Percentiles rank a stretch among this genome's conserved stretches.
Evolutionary conservation across 306 rosid species (phyloP).

Genomic region (Hippophae tibetana): DNA sequence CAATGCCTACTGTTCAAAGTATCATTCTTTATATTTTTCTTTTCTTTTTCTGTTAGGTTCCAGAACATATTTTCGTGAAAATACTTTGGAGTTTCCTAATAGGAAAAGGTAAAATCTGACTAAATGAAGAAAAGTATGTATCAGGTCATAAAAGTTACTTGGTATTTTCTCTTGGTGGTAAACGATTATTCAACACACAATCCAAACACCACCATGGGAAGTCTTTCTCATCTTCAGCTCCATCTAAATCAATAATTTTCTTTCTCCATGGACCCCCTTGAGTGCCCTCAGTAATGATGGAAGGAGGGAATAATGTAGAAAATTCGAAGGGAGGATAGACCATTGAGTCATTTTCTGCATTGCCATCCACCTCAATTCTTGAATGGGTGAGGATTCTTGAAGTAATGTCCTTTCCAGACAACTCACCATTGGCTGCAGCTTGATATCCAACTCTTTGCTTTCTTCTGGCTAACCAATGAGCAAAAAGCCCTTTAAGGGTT

Average conservation of each 20-base stretch:
- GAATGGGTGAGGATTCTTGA: constrained; percentile 68
- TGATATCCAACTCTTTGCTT: constrained; percentile 67
- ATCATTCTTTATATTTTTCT: too few species aligned
- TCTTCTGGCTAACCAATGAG: constrained; percentile 76
- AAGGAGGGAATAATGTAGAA: constrained; percentile 75
- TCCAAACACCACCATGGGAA: constrained; percentile 97
- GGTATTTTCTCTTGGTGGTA: constrained; percentile 90
- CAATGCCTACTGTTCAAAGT: too few species aligned
- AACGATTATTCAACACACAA: constrained; percentile 72
- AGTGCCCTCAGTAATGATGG: constrained; percentile 84
- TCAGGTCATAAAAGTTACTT: constrained; percentile 47
- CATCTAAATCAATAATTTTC: constrained; percentile 81
- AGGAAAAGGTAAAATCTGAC: neutral
- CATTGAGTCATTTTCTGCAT: constrained; percentile 68
- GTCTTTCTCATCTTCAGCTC: constrained; percentile 90
- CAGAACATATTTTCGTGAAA: too few species aligned
- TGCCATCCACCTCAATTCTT: constrained; percentile 66
- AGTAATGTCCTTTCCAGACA: constrained; percentile 66
- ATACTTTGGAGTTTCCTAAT: neutral
- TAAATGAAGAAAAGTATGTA: constrained; percentile 9
- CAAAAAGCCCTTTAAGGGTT: constrained; percentile 94
- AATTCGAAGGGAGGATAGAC: constrained; percentile 94
- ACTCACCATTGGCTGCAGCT: constrained; percentile 73
- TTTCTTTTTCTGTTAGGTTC: too few species aligned
- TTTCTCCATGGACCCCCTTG: constrained; percentile 99